phyloP scores from a whole-genome alignment of 768 basidiomycete species.

The Phylloporus sp. region DNA sequence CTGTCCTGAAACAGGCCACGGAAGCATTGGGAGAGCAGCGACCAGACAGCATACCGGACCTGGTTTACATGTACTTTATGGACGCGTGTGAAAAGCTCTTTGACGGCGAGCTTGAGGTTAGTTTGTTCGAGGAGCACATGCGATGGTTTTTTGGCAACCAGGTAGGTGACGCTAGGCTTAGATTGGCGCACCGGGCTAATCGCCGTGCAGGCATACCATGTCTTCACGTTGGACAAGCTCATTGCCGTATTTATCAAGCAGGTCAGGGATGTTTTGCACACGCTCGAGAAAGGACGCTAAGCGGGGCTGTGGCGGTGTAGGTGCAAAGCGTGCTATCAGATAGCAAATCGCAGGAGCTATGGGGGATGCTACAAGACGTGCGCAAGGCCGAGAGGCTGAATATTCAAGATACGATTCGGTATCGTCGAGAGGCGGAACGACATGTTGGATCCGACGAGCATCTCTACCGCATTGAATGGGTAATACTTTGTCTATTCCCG shows the following conservation, averaged over 20 bases:
- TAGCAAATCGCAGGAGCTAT: constrained; percentile 80
- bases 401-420: constrained; percentile 65
- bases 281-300: background rate
- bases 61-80: constrained; percentile 84
- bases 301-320: constrained; percentile 36
- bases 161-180: constrained; percentile 42
- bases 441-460: constrained; percentile 72
- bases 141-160: constrained; percentile 90
- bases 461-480: constrained; percentile 78
- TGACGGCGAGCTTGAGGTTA: constrained; percentile 86
- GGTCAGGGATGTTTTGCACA: constrained; percentile 37
- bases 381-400: constrained; percentile 49
- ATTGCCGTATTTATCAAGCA: constrained; percentile 89
- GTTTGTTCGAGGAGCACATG: constrained; percentile 93
- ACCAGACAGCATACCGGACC: constrained; percentile 46
- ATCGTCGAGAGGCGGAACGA: constrained; percentile 74
- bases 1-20: constrained; percentile 59
- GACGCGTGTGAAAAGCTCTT: constrained; percentile 92
- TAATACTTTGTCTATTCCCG: constrained; percentile 32
- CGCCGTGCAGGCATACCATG: constrained; percentile 70
- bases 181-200: background rate
- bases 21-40: constrained; percentile 52
- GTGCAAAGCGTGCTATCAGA: constrained; percentile 85
- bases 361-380: constrained; percentile 65
- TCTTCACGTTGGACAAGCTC: constrained; percentile 93